phyloP scores from a whole-genome alignment of 2,329 filamentous ascomycete genomes.

The Penicillium sp. region DNA sequence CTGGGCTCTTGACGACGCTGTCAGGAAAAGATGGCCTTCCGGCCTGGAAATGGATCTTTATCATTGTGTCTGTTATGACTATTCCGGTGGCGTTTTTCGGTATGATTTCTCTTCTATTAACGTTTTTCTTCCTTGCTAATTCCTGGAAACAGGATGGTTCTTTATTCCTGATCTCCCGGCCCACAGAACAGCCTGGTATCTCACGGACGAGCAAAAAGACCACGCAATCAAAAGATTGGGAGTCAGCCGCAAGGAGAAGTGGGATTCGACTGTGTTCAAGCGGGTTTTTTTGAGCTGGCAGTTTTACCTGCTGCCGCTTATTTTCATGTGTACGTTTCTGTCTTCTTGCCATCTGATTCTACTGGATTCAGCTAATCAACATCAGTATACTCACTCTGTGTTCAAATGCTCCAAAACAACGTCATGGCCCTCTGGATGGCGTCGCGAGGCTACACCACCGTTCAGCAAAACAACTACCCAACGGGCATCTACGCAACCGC shows the following conservation, averaged over 20 bases:
- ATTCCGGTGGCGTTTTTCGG: constrained; percentile 45
- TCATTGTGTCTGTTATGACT: constrained; percentile 41
- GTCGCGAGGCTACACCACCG: constrained; percentile 40
- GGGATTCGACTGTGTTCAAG: constrained; percentile 28
- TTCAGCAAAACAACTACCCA: constrained; percentile 46
- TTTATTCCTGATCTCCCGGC: constrained; percentile 43
- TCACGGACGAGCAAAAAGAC: constrained; percentile 30
- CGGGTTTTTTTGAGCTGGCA: constrained; percentile 43
- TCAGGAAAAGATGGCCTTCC: constrained; percentile 37
- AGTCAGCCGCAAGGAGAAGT: constrained; percentile 23
- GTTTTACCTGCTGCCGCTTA: constrained; percentile 43
- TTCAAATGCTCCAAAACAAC: constrained; percentile 43
- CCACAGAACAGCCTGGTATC: constrained; percentile 41
- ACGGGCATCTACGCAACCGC: constrained; percentile 41
- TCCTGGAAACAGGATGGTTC: constrained; percentile 34
- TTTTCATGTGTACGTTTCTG: constrained; percentile 40
- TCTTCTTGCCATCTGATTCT: not conserved
- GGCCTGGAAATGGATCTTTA: constrained; percentile 51
- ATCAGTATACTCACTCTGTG: constrained; percentile 41
- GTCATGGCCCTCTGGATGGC: constrained; percentile 46
- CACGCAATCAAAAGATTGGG: constrained; percentile 37
- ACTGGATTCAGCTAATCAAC: not conserved
- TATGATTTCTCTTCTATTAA: constrained; percentile 54
- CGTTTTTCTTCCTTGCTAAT: not conserved
- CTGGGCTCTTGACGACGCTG: constrained; percentile 28